phyloP scores from a whole-genome alignment of 176 grass and related monocot genomes.

The Aegilops tauschii region DNA sequence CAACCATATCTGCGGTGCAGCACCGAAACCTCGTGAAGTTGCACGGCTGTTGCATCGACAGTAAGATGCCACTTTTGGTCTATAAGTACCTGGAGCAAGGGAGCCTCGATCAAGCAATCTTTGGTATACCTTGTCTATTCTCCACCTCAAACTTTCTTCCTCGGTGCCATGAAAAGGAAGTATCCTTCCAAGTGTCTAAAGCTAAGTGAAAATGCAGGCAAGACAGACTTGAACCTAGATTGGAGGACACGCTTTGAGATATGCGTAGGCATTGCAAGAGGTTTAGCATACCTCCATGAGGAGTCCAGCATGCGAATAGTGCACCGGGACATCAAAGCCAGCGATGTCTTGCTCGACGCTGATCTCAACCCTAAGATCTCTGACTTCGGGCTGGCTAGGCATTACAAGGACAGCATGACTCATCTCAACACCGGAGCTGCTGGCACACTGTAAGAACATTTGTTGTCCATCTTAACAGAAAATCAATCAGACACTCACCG shows the following conservation, averaged over 20 bases:
- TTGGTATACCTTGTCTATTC: conserved; percentile 22
- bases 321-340: conserved; percentile 39
- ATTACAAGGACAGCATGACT: conserved; percentile 53
- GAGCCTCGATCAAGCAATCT: conserved; percentile 67
- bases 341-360: too few relatives aligned
- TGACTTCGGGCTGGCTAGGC: conserved; percentile 65
- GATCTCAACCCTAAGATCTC: conserved; percentile 23
- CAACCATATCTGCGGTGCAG: conserved; percentile 39
- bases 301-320: conserved; percentile 55
- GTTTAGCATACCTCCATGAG: conserved; percentile 61
- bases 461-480: not conserved
- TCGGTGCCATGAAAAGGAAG: too few relatives aligned
- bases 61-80: conserved; percentile 47
- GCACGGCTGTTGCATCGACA: conserved; percentile 57
- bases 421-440: conserved; percentile 55
- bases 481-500: too few relatives aligned
- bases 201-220: not conserved
- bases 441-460: conserved; percentile 57
- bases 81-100: conserved; percentile 75
- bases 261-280: conserved; percentile 54
- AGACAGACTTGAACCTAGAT: conserved; percentile 33
- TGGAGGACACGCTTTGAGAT: conserved; percentile 59
- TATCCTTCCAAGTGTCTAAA: too few relatives aligned
- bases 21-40: conserved; percentile 47
- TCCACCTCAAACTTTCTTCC: too few relatives aligned